Evolutionary conservation across 495 filamentous ascomycete species (phyloP).

Genomic region (Xylaria nigripes): DNA sequence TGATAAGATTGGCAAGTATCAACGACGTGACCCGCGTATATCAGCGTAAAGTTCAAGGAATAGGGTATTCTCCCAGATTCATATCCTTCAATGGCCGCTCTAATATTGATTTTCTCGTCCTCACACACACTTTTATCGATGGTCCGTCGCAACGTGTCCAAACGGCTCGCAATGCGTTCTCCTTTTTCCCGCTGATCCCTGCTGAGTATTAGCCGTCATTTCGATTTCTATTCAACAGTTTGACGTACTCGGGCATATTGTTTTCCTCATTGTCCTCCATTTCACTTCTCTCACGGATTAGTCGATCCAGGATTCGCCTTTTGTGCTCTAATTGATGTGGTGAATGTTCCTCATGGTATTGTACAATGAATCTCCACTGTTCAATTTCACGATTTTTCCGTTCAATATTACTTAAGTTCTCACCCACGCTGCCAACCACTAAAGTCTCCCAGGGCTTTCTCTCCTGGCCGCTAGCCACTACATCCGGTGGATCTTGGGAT

Average conservation of each 20-base stretch:
- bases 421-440: slow-evolving; percentile 24
- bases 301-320: slow-evolving; percentile 20
- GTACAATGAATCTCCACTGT: slow-evolving; percentile 26
- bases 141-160: slow-evolving; percentile 23
- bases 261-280: slow-evolving; percentile 35
- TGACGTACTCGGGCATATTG: slow-evolving; percentile 30
- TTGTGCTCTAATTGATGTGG: slow-evolving; percentile 19
- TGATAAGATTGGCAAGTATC: slow-evolving; percentile 31
- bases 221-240: not conserved
- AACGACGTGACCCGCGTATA: slow-evolving; percentile 40
- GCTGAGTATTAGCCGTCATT: slow-evolving; percentile 7
- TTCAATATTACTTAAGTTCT: slow-evolving; percentile 34
- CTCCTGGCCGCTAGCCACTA: not conserved
- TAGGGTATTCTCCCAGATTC: slow-evolving; percentile 32
- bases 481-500: not conserved
- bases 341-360: slow-evolving; percentile 25
- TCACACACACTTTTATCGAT: slow-evolving; percentile 29
- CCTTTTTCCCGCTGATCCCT: slow-evolving; percentile 20
- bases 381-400: slow-evolving; percentile 32
- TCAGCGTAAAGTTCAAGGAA: slow-evolving; percentile 33
- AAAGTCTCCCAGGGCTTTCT: slow-evolving; percentile 24
- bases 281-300: slow-evolving; percentile 24
- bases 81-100: slow-evolving; percentile 37
- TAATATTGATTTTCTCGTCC: slow-evolving; percentile 36
- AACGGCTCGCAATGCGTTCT: slow-evolving; percentile 24